Evolutionary conservation across 768 basidiomycete genomes (phyloP).

Genomic region (Pleurotus citrinopileatus): DNA sequence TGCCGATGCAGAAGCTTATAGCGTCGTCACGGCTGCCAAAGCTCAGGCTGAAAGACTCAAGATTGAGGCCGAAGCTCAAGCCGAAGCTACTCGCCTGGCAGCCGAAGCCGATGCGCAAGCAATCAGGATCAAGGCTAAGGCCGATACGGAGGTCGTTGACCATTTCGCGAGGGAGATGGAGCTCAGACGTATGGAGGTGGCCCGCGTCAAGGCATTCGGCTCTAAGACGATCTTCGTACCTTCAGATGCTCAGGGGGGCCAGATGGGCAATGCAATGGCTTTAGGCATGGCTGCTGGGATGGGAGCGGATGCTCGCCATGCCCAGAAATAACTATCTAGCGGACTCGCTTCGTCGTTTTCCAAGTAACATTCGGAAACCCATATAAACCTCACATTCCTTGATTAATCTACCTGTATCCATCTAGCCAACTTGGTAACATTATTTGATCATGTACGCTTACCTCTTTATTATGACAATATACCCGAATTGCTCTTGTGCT

Average conservation of each 20-base stretch:
- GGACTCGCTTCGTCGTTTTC: no score
- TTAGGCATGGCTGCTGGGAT: constrained; percentile 69
- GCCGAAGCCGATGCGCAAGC: constrained; percentile 77
- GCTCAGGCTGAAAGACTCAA: constrained; percentile 67
- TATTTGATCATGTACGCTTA: no score
- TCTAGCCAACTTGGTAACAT: no score
- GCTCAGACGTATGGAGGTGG: constrained; percentile 61
- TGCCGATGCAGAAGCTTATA: constrained; percentile 76
- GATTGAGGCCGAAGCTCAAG: constrained; percentile 76
- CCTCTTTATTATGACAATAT: no score
- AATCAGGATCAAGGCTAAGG: constrained; percentile 57
- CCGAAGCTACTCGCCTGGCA: constrained; percentile 72
- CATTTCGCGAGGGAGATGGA: constrained; percentile 78
- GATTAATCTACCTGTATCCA: no score
- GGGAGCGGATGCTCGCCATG: constrained; percentile 37
- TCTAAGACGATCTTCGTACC: constrained; percentile 68
- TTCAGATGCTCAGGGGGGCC: constrained; percentile 53
- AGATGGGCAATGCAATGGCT: constrained; percentile 61
- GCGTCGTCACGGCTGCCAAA: constrained; percentile 68
- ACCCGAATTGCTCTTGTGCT: no score
- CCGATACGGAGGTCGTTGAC: constrained; percentile 60
- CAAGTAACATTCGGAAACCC: no score
- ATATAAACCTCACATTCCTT: no score
- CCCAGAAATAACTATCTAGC: neutral
- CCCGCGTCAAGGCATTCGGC: constrained; percentile 63